Evolutionary conservation across 495 filamentous ascomycete genomes (phyloP).

Genomic region (Copromyces sp.): DNA sequence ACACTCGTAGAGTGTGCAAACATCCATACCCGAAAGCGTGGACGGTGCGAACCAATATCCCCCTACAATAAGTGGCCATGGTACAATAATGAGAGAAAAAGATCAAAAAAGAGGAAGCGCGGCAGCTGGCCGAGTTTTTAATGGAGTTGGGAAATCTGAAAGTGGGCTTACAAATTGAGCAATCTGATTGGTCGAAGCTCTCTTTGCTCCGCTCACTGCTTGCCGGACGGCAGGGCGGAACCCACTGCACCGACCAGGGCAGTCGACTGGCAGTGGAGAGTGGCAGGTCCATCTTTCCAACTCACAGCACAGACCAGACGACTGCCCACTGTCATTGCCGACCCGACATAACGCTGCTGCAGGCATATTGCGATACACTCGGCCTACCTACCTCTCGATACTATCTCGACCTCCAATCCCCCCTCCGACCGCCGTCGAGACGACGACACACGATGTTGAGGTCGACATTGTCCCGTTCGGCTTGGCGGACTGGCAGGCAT

Average conservation of each 20-base stretch:
- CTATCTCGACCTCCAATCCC: constrained; percentile 17
- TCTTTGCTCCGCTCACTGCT: not conserved
- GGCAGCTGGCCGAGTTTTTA: constrained; percentile 11
- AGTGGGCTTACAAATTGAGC: constrained; percentile 14
- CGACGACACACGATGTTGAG: constrained; percentile 64
- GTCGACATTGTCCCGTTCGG: constrained; percentile 76
- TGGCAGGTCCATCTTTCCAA: not conserved
- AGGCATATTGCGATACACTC: not conserved
- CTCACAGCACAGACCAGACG: not conserved
- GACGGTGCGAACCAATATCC: constrained; percentile 26
- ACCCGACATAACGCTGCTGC: not conserved
- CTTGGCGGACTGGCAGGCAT: constrained; percentile 65
- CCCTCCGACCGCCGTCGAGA: constrained; percentile 36
- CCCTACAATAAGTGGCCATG: constrained; percentile 86
- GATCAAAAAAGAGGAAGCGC: constrained; percentile 16
- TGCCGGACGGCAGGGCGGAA: not conserved
- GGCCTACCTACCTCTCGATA: not conserved
- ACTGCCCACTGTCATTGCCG: not conserved
- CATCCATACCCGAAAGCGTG: constrained; percentile 2
- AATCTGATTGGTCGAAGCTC: constrained; percentile 15
- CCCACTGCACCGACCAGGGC: not conserved
- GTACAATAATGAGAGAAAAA: constrained; percentile 45
- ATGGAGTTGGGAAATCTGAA: not conserved
- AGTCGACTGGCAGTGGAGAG: not conserved
- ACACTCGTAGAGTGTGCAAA: constrained; percentile 30